These are phyloP conservation scores for Cucurbita moschata DNA, from an alignment of 306 rosid species.

Conservation along the genomic window DNA sequence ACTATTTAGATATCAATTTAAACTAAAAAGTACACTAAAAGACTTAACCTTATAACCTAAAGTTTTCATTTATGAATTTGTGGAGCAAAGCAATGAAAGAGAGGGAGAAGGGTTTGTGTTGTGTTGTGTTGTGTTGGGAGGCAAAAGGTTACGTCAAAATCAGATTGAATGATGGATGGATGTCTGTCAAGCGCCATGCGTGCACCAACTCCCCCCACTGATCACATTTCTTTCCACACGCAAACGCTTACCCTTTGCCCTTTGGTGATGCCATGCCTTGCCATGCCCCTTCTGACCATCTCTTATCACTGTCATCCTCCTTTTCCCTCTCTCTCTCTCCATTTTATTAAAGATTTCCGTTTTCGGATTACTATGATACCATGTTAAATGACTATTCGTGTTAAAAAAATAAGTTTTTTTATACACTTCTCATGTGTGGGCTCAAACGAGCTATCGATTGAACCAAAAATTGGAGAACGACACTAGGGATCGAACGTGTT, in stretches of 20 bases:
- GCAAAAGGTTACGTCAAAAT: conserved; percentile 30
- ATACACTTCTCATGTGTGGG: no score
- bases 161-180: conserved; percentile 23
- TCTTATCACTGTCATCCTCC: conserved; percentile 17
- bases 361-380: background rate
- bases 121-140: background rate
- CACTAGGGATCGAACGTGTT: no score
- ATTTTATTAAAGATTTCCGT: no score
- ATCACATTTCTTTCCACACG: conserved; percentile 1
- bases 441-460: no score
- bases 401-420: no score
- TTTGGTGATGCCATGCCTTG: background rate
- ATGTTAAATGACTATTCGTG: no score
- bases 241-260: background rate
- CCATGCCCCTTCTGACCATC: conserved; percentile 17
- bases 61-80: no score
- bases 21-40: no score
- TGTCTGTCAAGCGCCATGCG: conserved; percentile 13
- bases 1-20: no score
- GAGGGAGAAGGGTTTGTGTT: background rate
- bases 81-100: background rate
- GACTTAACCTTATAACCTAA: no score
- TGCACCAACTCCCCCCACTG: background rate
- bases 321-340: background rate
- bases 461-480: no score